These are phyloP conservation scores for Hyparrhenia diplandra DNA, from an alignment of 176 grass and related monocot genomes.

Conservation along the genomic window DNA sequence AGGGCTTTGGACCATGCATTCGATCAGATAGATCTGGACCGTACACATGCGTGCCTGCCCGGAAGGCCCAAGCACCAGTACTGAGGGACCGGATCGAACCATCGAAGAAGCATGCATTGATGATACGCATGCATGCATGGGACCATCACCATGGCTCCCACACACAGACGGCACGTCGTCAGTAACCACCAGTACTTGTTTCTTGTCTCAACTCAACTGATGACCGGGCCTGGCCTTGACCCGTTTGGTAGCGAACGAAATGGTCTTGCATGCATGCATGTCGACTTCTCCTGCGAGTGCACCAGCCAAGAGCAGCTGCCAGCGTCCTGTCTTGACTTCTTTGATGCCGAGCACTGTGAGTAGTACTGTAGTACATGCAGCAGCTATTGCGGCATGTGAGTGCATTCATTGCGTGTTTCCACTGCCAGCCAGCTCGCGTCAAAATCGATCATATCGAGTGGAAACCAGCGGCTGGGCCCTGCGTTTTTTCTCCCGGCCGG, in stretches of 20 bases:
- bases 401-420: conserved; percentile 5
- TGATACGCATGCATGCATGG: background rate
- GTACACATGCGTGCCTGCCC: background rate
- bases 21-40: background rate
- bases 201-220: background rate
- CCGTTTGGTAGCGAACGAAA: no score
- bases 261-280: no score
- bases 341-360: background rate
- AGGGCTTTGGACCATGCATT: background rate
- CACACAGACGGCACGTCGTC: background rate
- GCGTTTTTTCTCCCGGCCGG: no score
- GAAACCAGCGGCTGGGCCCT: background rate
- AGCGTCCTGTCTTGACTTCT: no score
- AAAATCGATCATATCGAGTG: background rate
- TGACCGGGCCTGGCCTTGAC: background rate
- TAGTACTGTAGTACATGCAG: no score
- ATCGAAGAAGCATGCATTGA: background rate
- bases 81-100: background rate
- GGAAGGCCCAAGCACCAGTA: background rate
- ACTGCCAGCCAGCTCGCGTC: background rate
- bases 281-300: background rate
- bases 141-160: background rate
- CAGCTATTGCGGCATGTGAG: conserved; percentile 22
- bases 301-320: no score
- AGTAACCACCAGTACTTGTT: background rate